phyloP scores from a whole-genome alignment of 2,329 filamentous ascomycete genomes.

The Aureobasidium sp. region DNA sequence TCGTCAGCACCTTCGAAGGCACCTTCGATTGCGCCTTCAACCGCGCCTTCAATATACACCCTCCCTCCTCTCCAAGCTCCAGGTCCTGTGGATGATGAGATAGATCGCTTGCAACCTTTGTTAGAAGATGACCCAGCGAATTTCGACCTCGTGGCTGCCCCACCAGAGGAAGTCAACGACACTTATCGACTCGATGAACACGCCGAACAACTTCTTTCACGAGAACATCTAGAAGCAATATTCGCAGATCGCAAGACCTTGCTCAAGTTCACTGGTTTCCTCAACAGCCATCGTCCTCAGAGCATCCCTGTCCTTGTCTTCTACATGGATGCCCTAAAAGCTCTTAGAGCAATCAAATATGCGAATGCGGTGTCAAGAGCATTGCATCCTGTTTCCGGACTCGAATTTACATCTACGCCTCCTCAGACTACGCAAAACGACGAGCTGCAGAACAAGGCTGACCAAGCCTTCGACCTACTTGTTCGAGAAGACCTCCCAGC shows the following conservation, averaged over 20 bases:
- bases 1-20: not conserved
- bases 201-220: slow-evolving; percentile 58
- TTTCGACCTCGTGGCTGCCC: slow-evolving; percentile 43
- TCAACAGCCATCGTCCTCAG: slow-evolving; percentile 49
- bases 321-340: slow-evolving; percentile 64
- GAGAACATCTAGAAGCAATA: slow-evolving; percentile 55
- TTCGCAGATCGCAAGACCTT: slow-evolving; percentile 56
- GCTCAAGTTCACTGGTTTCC: slow-evolving; percentile 58
- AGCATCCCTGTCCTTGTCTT: slow-evolving; percentile 61
- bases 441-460: slow-evolving; percentile 53
- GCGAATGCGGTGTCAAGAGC: slow-evolving; percentile 59
- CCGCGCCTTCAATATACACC: slow-evolving; percentile 12
- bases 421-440: slow-evolving; percentile 49
- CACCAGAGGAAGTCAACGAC: slow-evolving; percentile 23
- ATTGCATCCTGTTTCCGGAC: slow-evolving; percentile 47
- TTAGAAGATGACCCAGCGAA: slow-evolving; percentile 46
- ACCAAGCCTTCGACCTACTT: slow-evolving; percentile 56
- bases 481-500: slow-evolving; percentile 62
- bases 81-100: slow-evolving; percentile 29
- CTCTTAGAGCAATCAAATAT: slow-evolving; percentile 61
- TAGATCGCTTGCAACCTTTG: slow-evolving; percentile 37
- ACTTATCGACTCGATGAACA: slow-evolving; percentile 54
- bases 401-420: slow-evolving; percentile 46
- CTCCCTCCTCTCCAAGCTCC: slow-evolving; percentile 37
- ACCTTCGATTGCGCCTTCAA: not conserved